These are phyloP conservation scores for Boletus sp. DNA, from an alignment of 1,284 basidiomycete species.

Conservation along the genomic window DNA sequence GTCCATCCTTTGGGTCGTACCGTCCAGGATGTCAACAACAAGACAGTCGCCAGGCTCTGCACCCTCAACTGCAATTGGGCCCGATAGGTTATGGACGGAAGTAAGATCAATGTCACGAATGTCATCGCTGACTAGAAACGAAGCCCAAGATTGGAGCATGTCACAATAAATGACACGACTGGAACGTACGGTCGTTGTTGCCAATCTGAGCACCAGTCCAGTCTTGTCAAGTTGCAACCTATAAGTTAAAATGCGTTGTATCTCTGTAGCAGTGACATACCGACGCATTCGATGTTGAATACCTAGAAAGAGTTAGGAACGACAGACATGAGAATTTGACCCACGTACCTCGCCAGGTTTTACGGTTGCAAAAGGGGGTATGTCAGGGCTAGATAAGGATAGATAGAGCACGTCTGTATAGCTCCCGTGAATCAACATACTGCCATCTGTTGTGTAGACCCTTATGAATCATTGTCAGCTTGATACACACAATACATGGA, in stretches of 20 bases:
- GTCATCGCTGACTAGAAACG: constrained; percentile 59
- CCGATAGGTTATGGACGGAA: constrained; percentile 70
- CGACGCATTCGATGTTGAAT: constrained; percentile 74
- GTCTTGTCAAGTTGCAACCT: constrained; percentile 37
- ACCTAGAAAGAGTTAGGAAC: constrained; percentile 36
- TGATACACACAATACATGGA: too few relatives aligned
- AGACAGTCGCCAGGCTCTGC: constrained; percentile 78
- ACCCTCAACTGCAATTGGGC: constrained; percentile 70
- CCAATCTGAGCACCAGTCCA: constrained; percentile 76
- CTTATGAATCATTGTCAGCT: constrained; percentile 30
- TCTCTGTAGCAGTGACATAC: constrained; percentile 34
- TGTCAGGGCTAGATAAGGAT: constrained; percentile 50
- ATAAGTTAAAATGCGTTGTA: neutral
- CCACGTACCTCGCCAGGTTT: constrained; percentile 56
- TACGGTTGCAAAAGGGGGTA: constrained; percentile 59
- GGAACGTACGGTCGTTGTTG: constrained; percentile 64
- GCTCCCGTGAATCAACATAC: constrained; percentile 38
- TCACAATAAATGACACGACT: neutral
- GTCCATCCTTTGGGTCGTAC: constrained; percentile 29
- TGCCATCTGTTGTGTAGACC: constrained; percentile 73
- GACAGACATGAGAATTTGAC: neutral
- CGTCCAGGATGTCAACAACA: constrained; percentile 74
- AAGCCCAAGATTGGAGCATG: neutral
- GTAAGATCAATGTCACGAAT: constrained; percentile 62
- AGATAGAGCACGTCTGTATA: neutral